Evolutionary conservation across 2,329 filamentous ascomycete species (phyloP), one percentile per base, ranked within the genome.

Genomic region (Fusarium concolor): DNA sequence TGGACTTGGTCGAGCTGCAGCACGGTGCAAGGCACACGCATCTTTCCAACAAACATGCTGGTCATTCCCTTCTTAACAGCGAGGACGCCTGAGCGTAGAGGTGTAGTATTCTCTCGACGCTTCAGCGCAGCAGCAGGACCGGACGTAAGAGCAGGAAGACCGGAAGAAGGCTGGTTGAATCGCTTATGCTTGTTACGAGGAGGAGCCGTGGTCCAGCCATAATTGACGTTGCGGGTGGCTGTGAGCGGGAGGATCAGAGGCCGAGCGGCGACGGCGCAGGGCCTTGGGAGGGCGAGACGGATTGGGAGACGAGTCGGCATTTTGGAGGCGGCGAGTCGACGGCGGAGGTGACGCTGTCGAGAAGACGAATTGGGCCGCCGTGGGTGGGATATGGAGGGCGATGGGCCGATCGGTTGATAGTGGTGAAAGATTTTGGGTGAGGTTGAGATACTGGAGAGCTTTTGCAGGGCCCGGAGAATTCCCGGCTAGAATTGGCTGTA

Each of bases 11-110:
- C 96, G 74, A 99, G 86, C 82, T 98, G 94, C 58, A 99, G 86
- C 53, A 99, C 91, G 15, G 96, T 99, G 84, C 94, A 97, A 20
- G 94, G 86, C 60, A 90, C 91, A 68, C 95, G 90, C 68, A 86
- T 87, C 72, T 92, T 92, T 73, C 89, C 87, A 76, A 94, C 90
- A 85, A 92, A 98, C 69, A 97, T 82, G 62, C 92, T 94, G 42
- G 94, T 97, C 92, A 99, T 98, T 79, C 96, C 96, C 82, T 94
- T 95, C 83, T 99, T 99, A 77, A 90, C 86, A 14, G 92, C 94
- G 45, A 99, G 85, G 10, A 93, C 90, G 29, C 96, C 96, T 3
- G 94, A 90, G 28, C 96, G 91, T 41, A 89, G 74, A 2, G 88
- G 88, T 15, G 88, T 87, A 17, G 87, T 88, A 68, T 81, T 82